Conservation (phyloP, 495 filamentous ascomycete species). For the Durotheca rogersii region DNA sequence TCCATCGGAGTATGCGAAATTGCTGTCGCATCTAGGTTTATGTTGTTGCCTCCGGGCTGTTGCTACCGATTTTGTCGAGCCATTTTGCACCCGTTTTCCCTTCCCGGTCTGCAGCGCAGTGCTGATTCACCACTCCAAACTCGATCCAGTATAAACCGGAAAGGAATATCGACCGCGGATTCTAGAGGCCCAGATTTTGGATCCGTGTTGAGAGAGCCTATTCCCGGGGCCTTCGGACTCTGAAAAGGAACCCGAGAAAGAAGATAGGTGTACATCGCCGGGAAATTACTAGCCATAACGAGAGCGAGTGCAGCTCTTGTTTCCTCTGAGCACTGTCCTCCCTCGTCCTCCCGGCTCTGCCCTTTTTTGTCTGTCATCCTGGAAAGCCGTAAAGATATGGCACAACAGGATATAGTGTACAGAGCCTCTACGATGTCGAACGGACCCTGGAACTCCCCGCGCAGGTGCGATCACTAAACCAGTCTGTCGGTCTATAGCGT, state of each 20-base stretch:
- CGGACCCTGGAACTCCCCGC: slow-evolving; percentile 48
- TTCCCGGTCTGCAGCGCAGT: slow-evolving; percentile 29
- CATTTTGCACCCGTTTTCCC: slow-evolving; percentile 25
- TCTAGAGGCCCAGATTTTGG: slow-evolving; percentile 24
- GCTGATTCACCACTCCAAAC: slow-evolving; percentile 28
- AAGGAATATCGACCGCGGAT: slow-evolving; percentile 28
- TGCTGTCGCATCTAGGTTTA: slow-evolving; percentile 25
- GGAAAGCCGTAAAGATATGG: slow-evolving; percentile 36
- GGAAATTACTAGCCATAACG: slow-evolving; percentile 14
- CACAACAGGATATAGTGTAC: slow-evolving; percentile 46
- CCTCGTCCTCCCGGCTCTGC: slow-evolving; percentile 12
- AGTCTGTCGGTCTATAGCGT: slow-evolving; percentile 26
- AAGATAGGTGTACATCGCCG: slow-evolving; percentile 20
- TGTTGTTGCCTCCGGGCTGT: slow-evolving; percentile 27
- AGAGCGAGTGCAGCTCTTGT: slow-evolving; percentile 28
- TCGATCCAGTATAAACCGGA: slow-evolving; percentile 24
- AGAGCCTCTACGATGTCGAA: slow-evolving; percentile 42
- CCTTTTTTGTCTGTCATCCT: slow-evolving; percentile 22
- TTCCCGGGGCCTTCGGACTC: slow-evolving; percentile 12
- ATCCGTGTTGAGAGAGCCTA: slow-evolving; percentile 26
- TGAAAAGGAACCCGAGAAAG: no score
- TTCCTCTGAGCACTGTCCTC: slow-evolving; percentile 23
- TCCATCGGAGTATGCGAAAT: slow-evolving; percentile 30
- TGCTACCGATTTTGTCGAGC: slow-evolving; percentile 31
- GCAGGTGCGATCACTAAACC: slow-evolving; percentile 49